Evolutionary conservation across 331 rosid species (phyloP).

Genomic region (Pyracantha coccinea): DNA sequence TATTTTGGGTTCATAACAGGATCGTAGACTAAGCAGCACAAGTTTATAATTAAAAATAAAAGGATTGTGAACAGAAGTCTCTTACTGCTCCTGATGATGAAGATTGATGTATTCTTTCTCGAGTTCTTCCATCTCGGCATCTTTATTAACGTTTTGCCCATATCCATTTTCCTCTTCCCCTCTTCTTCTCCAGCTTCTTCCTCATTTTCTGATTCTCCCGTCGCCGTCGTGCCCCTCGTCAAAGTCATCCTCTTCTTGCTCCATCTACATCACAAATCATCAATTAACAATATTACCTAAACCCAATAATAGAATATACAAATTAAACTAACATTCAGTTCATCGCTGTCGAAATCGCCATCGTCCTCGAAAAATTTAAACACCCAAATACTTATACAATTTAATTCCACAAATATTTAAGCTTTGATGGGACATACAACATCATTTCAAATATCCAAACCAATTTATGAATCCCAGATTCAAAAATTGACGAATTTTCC

Average conservation of each 20-base stretch:
- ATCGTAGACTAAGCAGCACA: neutral
- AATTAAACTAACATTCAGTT: constrained; percentile 8
- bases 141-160: constrained; percentile 16
- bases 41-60: neutral
- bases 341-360: neutral
- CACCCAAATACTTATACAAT: no score
- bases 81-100: constrained; percentile 73
- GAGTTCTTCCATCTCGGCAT: constrained; percentile 68
- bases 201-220: constrained; percentile 3
- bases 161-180: constrained; percentile 17
- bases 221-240: constrained; percentile 9
- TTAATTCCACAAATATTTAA: neutral
- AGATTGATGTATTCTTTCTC: constrained; percentile 66
- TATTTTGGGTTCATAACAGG: no score
- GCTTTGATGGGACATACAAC: neutral
- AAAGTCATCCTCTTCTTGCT: constrained; percentile 20
- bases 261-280: constrained; percentile 32
- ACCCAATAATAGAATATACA: no score
- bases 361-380: no score
- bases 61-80: constrained; percentile 10
- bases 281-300: constrained; percentile 3
- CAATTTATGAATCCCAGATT: neutral
- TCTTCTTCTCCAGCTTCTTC: constrained; percentile 26
- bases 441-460: neutral
- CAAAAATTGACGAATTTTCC: neutral